Evolutionary conservation across 1,284 basidiomycete species (phyloP), one percentile per base, ranked within the genome.

Genomic region (Amylostereum chailletii): DNA sequence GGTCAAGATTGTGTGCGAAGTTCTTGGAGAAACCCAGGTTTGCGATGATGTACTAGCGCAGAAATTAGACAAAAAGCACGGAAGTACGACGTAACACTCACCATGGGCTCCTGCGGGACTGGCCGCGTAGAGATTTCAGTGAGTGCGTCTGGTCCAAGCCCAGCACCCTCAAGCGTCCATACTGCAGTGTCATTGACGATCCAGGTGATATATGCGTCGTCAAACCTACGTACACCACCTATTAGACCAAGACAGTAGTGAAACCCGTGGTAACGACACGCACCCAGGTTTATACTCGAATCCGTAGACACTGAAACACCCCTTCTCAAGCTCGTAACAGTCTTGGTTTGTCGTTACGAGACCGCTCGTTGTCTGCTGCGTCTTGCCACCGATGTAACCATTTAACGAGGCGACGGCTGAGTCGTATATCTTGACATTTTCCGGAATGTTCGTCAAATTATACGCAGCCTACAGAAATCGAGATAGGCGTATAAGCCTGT

Each of bases 41-140:
- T 55, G 70, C 58, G 58, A 82, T 68, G 58, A 82, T 71, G 64
- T 77, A 70, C 66, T 68, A 49, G 5, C 2, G 6, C 10, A 19
- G 3, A 4, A 34, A 47, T 1, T 39, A 11, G 32, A 43, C 30
- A 40, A 31, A 29, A 26, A n/a, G 31, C 31, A 19, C 30, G 31
- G 11, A 46, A 9, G 29, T 37, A 3, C 27, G 7, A 34, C 43
- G n/a, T 29, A 11, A 36, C 36, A 59, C 71, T 46, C 45, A 75
- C 72, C 78, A 83, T 79, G 2, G 81, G 81, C 61, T 84, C 83
- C 52, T 78, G 72, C 0, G 83, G 70, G 26, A 90, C 73, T 2
- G 76, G 68, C 26, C 86, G 70, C 49, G 76, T 70, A 3, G 72
- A 71, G 29, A 88, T 79, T 47, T 79, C 62, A 32, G 75, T 72